Percentiles rank a stretch among this genome's conserved stretches.
These are phyloP conservation scores for Diphasiastrum complanatum DNA, from an alignment of 83 land plant species.

Conservation along the genomic window DNA sequence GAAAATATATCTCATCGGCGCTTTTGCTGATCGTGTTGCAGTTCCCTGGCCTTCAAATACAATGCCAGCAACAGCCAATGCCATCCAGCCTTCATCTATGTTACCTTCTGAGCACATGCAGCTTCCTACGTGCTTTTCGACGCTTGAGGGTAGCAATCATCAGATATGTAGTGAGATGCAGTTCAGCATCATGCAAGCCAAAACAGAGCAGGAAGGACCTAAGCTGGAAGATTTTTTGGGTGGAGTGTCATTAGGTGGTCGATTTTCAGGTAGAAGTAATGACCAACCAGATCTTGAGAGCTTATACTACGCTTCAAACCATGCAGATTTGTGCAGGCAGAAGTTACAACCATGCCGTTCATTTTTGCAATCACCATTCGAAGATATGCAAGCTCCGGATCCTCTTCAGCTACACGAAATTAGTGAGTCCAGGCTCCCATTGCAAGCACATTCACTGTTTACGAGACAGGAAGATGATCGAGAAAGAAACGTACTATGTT, in stretches of 20 bases:
- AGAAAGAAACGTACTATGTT: no score
- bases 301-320: no score
- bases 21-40: no score
- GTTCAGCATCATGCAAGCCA: background rate
- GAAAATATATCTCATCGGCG: no score
- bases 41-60: no score
- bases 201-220: conserved; percentile 10
- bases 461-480: no score
- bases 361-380: background rate
- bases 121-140: background rate
- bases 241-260: background rate
- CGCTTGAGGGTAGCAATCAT: background rate
- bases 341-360: no score
- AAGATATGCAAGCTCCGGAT: background rate
- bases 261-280: background rate
- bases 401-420: background rate
- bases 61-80: no score
- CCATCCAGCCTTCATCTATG: background rate
- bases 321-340: background rate
- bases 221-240: conserved; percentile 15
- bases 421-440: background rate
- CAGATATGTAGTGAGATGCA: no score
- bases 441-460: no score
- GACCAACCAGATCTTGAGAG: background rate
- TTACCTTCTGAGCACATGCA: conserved; percentile 14